Evolutionary conservation across 1,139 yeast genomes (phyloP), one percentile per base, ranked within the genome.

Genomic region (Kodamaea sp.): DNA sequence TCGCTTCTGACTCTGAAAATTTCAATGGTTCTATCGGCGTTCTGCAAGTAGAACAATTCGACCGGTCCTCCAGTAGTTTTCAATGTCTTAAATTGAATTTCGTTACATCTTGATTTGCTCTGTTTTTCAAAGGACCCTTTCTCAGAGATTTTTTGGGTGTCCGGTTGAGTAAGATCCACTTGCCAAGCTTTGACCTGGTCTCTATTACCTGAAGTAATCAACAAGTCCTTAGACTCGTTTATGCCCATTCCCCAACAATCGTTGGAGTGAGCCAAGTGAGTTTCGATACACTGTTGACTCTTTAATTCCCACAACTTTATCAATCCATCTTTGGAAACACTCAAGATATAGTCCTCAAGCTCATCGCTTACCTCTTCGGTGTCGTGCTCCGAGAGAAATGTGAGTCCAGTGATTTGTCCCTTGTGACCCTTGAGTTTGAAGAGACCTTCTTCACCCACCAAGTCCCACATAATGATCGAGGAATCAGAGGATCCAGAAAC

Each of bases 291-390:
- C 56, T 88, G 96, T 55, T 86, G 90, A 9, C 94, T 69, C 51
- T 80, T 83, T 46, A 92, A 64, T 55, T 92, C 97, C 99, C 99
- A 92, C 27, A 92, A 62, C 56, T 92, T 92, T 46, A 92, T 71
- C 36, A 89, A 67, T 1, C 98, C 97, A 57, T 92, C 98, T 54
- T 89, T 90, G 5, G 95, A 78, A 1, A 83, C 79, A 47, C 89
- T 80, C 25, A 89, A 50, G 21, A 92, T 63, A 73, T 85, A 86
- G 42, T 83, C 83, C 39, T 82, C 89, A 53, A 76, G 55, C 9
- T 71, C 73, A 40, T 80, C 85, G 5, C 40, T 43, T 5, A 70
- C 42, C 24, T 61, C 58, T 15, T 51, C 55, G 5, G 56, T 57
- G 29, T 59, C 58, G 4, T 57, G 52, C 30, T 63, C 67, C 4